Evolutionary conservation across 495 filamentous ascomycete species (phyloP), one percentile per base, ranked within the genome.

Genomic region (Tuber umbilicatum): DNA sequence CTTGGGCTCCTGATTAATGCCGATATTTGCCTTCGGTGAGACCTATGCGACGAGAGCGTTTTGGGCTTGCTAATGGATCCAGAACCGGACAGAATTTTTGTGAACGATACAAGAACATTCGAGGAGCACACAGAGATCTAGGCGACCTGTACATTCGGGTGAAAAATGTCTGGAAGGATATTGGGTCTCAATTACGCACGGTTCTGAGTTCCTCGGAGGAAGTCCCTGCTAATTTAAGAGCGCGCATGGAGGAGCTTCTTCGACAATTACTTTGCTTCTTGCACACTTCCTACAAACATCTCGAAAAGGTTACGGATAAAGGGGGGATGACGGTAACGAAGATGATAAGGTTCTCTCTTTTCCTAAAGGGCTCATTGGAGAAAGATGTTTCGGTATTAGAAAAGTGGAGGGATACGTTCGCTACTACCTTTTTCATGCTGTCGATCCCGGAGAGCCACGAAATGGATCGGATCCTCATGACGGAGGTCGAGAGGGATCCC

Each of bases 341-440:
- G 41, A 47, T 70, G n/a, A 71, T 70, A 0, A 76, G 39, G n/a
- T 74, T 79, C 10, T 68, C 75, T 7, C 74, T 60, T 35, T 69
- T 75, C 17, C 67, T 79, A 16, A 83, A 83, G 71, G 79, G 77
- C 38, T 69, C 78, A n/a, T 79, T 86, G 7, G 79, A 81, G 27
- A 78, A 80, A 39, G 75, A 80, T 17, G 83, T 85, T 39, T 41
- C 73, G 9, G 82, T 83, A 2, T 73, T 86, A 2, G 84, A 86
- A 35, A 80, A 74, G 45, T 87, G 86, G 86, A 83, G 84, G 71
- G 55, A 68, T 0, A 77, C 74, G n/a, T 81, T 80, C 37, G 83
- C 86, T 60, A 83, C 81, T 7, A 73, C 82, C 9, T 87, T 85
- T 85, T 84, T 85, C 40, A 77, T 86, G 16, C 78, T 86, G 43